phyloP scores from a whole-genome alignment of 345 rosid species.

The Salix brachista region DNA sequence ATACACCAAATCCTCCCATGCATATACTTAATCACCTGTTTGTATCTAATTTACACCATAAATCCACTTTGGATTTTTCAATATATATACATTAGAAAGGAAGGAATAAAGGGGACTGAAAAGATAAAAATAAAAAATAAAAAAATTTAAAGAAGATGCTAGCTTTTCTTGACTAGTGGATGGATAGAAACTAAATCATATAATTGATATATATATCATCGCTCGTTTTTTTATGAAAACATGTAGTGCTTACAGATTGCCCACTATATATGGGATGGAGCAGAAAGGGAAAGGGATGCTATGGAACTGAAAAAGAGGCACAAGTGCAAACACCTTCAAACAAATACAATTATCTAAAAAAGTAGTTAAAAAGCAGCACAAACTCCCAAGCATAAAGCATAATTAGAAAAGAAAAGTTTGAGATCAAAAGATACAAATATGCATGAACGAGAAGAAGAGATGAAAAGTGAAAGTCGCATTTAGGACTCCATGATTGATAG shows the following conservation, averaged over 20 bases:
- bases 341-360: slow-evolving; percentile 42
- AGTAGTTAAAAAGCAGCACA: slow-evolving; percentile 34
- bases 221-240: background rate
- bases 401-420: background rate
- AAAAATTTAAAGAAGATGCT: too few species aligned
- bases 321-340: slow-evolving; percentile 48
- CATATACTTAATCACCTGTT: background rate
- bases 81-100: background rate
- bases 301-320: slow-evolving; percentile 25
- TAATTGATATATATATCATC: background rate
- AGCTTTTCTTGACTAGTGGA: too few species aligned
- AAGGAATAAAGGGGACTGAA: too few species aligned
- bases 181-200: background rate
- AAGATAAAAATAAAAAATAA: too few species aligned
- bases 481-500: background rate
- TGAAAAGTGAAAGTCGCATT: background rate
- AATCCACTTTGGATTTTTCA: background rate
- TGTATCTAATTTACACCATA: background rate
- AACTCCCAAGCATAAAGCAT: slow-evolving; percentile 51
- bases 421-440: slow-evolving; percentile 17
- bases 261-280: slow-evolving; percentile 6
- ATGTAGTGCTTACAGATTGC: background rate
- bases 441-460: slow-evolving; percentile 13
- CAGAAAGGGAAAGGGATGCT: slow-evolving; percentile 25
- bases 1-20: background rate